Conservation (phyloP, 148 eudicot genomes). For the Heliosperma pusillum region DNA sequence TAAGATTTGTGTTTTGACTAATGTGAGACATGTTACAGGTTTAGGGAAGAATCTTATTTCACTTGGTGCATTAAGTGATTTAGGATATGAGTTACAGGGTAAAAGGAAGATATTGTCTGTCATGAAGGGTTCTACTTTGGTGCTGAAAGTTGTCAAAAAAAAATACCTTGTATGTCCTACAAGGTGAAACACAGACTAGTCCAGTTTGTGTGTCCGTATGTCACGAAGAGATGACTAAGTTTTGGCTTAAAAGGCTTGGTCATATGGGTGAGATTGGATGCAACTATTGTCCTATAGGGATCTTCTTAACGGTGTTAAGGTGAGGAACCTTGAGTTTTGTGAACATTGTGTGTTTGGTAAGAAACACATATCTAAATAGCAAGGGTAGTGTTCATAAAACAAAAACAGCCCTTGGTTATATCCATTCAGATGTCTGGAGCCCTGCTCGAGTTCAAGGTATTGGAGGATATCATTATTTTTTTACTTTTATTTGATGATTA, state of each 20-base stretch:
- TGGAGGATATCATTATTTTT: neutral
- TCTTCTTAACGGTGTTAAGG: neutral
- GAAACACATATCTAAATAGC: neutral
- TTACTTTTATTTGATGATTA: too few species aligned
- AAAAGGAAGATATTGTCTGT: too few species aligned
- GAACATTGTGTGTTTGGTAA: conserved; percentile 4
- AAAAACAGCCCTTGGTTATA: neutral
- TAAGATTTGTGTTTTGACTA: too few species aligned
- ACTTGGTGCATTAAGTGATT: too few species aligned
- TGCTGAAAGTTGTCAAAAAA: too few species aligned
- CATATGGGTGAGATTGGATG: conserved; percentile 1
- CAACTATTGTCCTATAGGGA: neutral
- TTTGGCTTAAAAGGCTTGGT: neutral
- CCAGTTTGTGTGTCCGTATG: neutral
- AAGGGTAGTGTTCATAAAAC: too few species aligned
- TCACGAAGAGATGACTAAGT: neutral
- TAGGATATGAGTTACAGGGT: too few species aligned
- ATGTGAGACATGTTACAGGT: too few species aligned
- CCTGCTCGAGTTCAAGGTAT: neutral
- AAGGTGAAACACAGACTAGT: neutral
- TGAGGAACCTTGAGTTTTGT: neutral
- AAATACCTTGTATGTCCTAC: too few species aligned
- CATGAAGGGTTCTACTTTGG: too few species aligned
- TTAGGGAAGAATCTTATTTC: too few species aligned
- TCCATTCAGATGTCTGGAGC: conserved; percentile 1